phyloP scores from a whole-genome alignment of 2,329 filamentous ascomycete genomes.

The Cladophialophora chaetospira region DNA sequence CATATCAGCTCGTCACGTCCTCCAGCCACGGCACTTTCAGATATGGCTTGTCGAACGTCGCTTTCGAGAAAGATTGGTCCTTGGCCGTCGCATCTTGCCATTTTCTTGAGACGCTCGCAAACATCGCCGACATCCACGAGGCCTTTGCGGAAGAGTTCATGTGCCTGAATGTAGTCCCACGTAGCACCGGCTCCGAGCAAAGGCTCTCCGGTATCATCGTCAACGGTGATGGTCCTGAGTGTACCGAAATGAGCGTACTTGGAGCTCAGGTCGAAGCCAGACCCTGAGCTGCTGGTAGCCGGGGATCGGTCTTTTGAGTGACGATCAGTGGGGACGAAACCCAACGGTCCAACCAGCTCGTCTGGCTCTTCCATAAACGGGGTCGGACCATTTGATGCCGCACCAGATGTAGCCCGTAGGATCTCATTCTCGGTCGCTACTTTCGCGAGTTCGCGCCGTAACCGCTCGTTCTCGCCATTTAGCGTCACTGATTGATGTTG shows the following conservation, averaged over 20 bases:
- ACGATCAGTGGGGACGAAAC: constrained; percentile 72
- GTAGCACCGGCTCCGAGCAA: constrained; percentile 75
- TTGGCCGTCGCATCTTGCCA: constrained; percentile 80
- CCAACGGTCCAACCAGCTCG: constrained; percentile 63
- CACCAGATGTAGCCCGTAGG: constrained; percentile 71
- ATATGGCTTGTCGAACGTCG: constrained; percentile 71
- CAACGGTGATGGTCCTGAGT: constrained; percentile 44
- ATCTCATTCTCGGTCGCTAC: constrained; percentile 91
- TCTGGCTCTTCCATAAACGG: constrained; percentile 31
- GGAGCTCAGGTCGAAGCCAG: constrained; percentile 37
- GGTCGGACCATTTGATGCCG: constrained; percentile 33
- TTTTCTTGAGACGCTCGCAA: constrained; percentile 72
- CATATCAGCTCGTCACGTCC: constrained; percentile 72
- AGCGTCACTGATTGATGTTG: constrained; percentile 73
- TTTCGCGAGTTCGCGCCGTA: constrained; percentile 81
- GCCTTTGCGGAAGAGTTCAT: constrained; percentile 74
- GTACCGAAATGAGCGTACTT: constrained; percentile 31
- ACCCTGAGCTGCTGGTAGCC: constrained; percentile 35
- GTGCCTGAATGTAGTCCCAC: constrained; percentile 85
- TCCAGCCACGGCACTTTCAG: constrained; percentile 73
- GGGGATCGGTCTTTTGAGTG: constrained; percentile 57
- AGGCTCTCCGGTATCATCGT: constrained; percentile 64
- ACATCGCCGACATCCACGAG: constrained; percentile 80
- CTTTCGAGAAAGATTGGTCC: constrained; percentile 84
- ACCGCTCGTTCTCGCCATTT: constrained; percentile 78